Evolutionary conservation across 2,329 filamentous ascomycete species (phyloP), one percentile per base, ranked within the genome.

Genomic region (Uncinocarpus reesii): DNA sequence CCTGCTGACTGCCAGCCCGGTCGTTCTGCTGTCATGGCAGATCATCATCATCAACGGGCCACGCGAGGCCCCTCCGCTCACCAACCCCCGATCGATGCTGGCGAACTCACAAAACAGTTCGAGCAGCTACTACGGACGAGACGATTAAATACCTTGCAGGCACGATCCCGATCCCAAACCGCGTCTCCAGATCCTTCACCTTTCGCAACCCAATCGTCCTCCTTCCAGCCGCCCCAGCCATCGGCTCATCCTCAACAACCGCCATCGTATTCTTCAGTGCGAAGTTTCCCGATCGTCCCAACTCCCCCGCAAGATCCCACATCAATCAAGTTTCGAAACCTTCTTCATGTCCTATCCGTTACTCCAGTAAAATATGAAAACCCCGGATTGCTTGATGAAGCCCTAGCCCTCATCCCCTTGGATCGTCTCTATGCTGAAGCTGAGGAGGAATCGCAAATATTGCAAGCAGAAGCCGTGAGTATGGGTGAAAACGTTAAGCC

Each of bases 351-450:
- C 16, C 70, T 96, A 16, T 95, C 90, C 13, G 76, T 84, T 51
- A 95, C 88, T 38, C 92, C 92, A 15, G 84, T 83, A 16, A 92
- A 90, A 64, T 98, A 94, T 71, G 92, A 98, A 67, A 96, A 98
- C 65, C 90, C 92, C 0, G 92, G 92, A 29, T 71, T 96, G 8
- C 72, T 98, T 45, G 92, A 98, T 63, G 90, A 96, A 65, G 92
- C 90, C 3, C 71, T 98, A 15, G 80, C 85, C 53, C 80, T 81
- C 31, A 86, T 98, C 42, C 90, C 90, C 0, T 72, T 96, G 24
- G 87, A 95, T 62, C 80, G 86, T 57, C 86, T 98, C 58, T 96
- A 96, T 66, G 78, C 83, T 56, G 88, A 95, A 63, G 92, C 92
- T 45, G 88, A 96, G 64, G 90, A 96, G 64, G 89, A 96, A 67